phyloP scores from a whole-genome alignment of 306 rosid species.

The Vigna nakashimae region DNA sequence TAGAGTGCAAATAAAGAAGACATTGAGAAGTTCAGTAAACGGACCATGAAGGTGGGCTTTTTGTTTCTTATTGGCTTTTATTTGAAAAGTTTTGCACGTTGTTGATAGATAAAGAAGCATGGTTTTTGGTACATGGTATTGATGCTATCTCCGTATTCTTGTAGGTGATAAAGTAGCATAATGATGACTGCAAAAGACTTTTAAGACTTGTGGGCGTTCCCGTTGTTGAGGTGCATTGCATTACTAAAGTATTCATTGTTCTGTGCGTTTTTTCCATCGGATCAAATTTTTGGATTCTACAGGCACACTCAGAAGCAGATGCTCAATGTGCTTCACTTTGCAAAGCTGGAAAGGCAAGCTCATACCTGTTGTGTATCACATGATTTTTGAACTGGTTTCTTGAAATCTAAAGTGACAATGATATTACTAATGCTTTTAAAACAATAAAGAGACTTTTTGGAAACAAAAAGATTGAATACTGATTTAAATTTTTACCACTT shows the following conservation, averaged over 20 bases:
- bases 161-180: conserved; percentile 95
- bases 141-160: conserved; percentile 42
- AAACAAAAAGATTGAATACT: not conserved
- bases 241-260: conserved; percentile 33
- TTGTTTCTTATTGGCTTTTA: conserved; percentile 30
- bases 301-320: conserved; percentile 99
- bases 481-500: not conserved
- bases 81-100: conserved; percentile 10
- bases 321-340: conserved; percentile 98
- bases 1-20: conserved; percentile 87
- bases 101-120: not conserved
- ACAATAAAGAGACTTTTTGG: not conserved
- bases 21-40: conserved; percentile 91
- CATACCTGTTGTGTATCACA: conserved; percentile 34
- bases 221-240: conserved; percentile 78
- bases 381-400: conserved; percentile 32
- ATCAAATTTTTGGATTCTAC: conserved; percentile 52
- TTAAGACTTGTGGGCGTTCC: conserved; percentile 98
- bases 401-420: conserved; percentile 14
- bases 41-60: conserved; percentile 86
- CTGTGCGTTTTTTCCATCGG: conserved; percentile 29
- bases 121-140: conserved; percentile 24
- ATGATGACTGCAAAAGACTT: conserved; percentile 91
- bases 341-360: conserved; percentile 87
- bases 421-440: conserved; percentile 29